Evolutionary conservation across 768 basidiomycete species (phyloP), one percentile per base, ranked within the genome.

Genomic region (Tylopilus sp.): DNA sequence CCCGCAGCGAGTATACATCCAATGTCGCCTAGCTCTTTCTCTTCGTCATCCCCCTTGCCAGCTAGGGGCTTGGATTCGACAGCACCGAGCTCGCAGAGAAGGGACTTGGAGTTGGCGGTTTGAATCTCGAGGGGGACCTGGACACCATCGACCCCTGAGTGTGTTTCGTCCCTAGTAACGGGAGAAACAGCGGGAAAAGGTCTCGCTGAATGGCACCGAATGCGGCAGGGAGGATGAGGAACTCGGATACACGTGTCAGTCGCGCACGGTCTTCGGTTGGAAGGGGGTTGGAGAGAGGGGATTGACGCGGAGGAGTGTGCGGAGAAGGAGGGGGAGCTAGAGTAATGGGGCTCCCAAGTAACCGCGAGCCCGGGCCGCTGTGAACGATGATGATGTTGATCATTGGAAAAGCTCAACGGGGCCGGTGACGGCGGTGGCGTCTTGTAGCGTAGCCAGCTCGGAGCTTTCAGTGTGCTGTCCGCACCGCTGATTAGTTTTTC

Each of bases 201-300:
- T 90, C 70, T 95, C 91, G 12, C 94, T 92, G 90, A 57, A 95
- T 90, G 7, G 84, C 74, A 16, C 92, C 93, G 63, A 94, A 95
- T 9, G 91, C 81, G 19, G 87, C 76, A 0, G 93, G 92, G 9
- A 96, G 77, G 19, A 83, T 86, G 54, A 95, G 79, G 54, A 92
- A 74, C 59, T 92, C 86, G 12, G 89, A 83, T 30, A 86, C 80
- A 66, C 89, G 80, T 3, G 86, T 86, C 52, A 95, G 59, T 92
- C 92, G 31, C 89, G 81, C 14, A 93, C 76, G 2, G 91, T 92
- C 69, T 89, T 92, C 13, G 90, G 91, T 85, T 3, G 80, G 76
- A 24, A 92, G 76, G 3, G 91, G 89, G 1, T 74, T 68, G 44
- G 76, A 92, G 74, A 24, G 90, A 92, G 22, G 85, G 74, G 9